These are phyloP conservation scores for Salmacisia buchloeana DNA, from an alignment of 1,284 basidiomycete genomes.

Conservation along the genomic window DNA sequence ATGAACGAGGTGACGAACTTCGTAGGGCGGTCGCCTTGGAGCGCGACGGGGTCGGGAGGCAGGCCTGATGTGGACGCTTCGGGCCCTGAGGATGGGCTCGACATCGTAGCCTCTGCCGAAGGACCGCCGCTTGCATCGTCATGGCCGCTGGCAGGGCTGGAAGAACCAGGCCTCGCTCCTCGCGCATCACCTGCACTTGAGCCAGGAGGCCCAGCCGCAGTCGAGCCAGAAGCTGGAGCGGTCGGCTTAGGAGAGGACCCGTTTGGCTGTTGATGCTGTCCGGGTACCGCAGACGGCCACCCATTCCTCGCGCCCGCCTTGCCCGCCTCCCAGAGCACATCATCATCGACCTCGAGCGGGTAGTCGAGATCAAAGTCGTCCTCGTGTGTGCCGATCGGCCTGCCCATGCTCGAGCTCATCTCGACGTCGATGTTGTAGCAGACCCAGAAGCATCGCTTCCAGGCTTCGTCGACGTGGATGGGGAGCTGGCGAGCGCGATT, in stretches of 20 bases:
- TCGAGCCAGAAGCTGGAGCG: background rate
- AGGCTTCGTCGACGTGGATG: slow-evolving; percentile 28
- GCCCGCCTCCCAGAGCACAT: slow-evolving; percentile 21
- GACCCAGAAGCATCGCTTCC: slow-evolving; percentile 34
- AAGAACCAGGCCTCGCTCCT: too few relatives aligned
- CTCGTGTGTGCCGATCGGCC: slow-evolving; percentile 39
- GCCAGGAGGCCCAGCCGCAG: background rate
- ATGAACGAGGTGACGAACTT: slow-evolving; percentile 26
- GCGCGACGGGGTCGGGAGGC: background rate
- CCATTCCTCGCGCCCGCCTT: slow-evolving; percentile 20
- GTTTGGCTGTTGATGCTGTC: slow-evolving; percentile 7
- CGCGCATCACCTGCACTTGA: background rate
- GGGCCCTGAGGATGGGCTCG: slow-evolving; percentile 13
- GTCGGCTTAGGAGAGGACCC: background rate
- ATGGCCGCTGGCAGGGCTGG: too few relatives aligned
- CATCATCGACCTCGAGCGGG: slow-evolving; percentile 36
- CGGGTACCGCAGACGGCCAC: slow-evolving; percentile 24
- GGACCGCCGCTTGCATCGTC: too few relatives aligned
- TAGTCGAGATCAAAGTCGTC: slow-evolving; percentile 41
- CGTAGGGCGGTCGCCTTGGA: background rate
- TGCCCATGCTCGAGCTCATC: slow-evolving; percentile 23
- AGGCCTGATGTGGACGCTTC: too few relatives aligned
- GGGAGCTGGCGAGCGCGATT: slow-evolving; percentile 25
- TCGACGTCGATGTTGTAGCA: slow-evolving; percentile 38
- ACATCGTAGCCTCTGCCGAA: too few relatives aligned